A percentile compares a stretch with the other conserved stretches of the same genome.
These are phyloP conservation scores for Tuber magnatum DNA, from an alignment of 495 filamentous ascomycete genomes.

Conservation along the genomic window DNA sequence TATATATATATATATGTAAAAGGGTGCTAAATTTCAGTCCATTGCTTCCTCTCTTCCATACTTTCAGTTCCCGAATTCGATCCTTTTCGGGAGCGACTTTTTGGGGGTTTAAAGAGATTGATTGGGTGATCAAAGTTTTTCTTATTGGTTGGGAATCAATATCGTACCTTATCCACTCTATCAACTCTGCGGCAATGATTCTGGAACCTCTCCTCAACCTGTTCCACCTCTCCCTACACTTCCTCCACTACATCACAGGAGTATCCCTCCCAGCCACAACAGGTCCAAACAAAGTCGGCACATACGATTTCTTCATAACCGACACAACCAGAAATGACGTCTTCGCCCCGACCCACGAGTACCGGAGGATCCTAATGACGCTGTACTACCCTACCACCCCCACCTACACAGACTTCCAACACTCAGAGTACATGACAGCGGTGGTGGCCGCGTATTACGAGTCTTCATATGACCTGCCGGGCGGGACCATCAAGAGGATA, in stretches of 20 bases:
- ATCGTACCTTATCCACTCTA: neutral
- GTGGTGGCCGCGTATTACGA: conserved; percentile 7
- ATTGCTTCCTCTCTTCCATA: neutral
- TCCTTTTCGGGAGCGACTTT: neutral
- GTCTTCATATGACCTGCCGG: neutral
- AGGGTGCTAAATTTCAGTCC: neutral
- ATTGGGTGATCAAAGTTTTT: neutral
- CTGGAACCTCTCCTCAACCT: neutral
- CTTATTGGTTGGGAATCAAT: neutral
- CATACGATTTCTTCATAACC: conserved; percentile 11
- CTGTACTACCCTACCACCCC: conserved; percentile 17
- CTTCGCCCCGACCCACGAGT: conserved; percentile 14
- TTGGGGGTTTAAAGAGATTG: neutral
- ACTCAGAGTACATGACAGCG: conserved; percentile 3
- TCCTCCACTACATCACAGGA: conserved; percentile 15
- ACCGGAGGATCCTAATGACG: conserved; percentile 21
- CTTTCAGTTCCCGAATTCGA: neutral
- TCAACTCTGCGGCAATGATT: neutral
- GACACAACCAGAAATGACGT: conserved; percentile 7
- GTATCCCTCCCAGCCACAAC: conserved; percentile 7
- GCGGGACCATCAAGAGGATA: conserved; percentile 3
- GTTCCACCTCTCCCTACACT: neutral
- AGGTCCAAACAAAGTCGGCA: conserved; percentile 9
- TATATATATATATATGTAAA: no score
- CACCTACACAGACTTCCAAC: neutral